Base-by-base conservation (phyloP, 768 basidiomycete genomes). In the Tulasnella sp. region DNA sequence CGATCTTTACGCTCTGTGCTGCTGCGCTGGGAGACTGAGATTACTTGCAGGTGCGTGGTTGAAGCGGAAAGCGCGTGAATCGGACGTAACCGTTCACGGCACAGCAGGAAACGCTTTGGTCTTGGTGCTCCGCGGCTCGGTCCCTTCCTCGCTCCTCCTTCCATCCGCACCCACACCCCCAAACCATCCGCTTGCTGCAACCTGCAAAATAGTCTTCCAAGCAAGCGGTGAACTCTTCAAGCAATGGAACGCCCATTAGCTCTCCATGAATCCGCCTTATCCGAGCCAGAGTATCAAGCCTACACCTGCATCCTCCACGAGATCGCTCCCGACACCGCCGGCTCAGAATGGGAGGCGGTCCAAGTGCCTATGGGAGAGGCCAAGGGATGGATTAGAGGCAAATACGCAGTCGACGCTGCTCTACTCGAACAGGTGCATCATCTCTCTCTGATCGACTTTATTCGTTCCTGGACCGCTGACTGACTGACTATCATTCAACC, bases 341-440 rank as follows among this genome's bases (percentile, higher is more conserved):
- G 32, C 1, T 64, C 26, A 14, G 65, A 66, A 26, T 74, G 74
- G 74, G 59, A 63, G 19, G 37, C 40, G 29, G 16, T n/a, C 32
- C 41, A 74, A 14, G 73, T 75, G 11, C 67, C 62, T 29, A 36
- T 72, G 40, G 68, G 70, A 63, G 64, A 71, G 26, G 74, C 74
- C 26, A 47, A 71, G 36, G 68, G 75, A 4, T 75, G 74, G 69
- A 71, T 75, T 36, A 65, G 74, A 62, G 75, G 75, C 26, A 74
- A 69, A 41, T 75, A 75, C 44, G 75, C 70, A 4, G 74, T 75
- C 39, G 75, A 75, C 12, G 75, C 74, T 62, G 74, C 64, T 9
- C 17, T 75, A 6, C 66, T 75, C 36, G 75, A 75, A 35, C 40
- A 74, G 63, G 75, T 74, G 47, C 35, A 73, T 74, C n/a, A 22